Percentiles rank a stretch among this genome's conserved stretches.
Conservation (phyloP, 1,139 yeast genomes). For the Candida labiduridarum region DNA sequence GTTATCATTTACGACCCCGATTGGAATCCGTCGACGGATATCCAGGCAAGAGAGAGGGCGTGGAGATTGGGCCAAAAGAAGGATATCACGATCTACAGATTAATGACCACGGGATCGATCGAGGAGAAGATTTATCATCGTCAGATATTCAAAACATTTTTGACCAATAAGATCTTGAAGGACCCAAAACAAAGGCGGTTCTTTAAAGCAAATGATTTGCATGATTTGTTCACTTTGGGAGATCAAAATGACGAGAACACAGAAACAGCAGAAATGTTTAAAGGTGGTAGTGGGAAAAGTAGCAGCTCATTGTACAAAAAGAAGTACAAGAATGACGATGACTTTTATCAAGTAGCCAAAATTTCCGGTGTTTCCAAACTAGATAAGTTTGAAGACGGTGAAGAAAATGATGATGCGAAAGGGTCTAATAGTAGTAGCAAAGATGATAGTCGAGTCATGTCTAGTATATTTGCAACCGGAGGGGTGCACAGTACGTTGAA, state of each 20-base stretch:
- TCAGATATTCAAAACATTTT: conserved; percentile 91
- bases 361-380: conserved; percentile 58
- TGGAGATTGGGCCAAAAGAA: conserved; percentile 96
- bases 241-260: conserved; percentile 70
- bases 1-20: conserved; percentile 96
- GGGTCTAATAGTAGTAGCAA: conserved; percentile 7
- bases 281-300: conserved; percentile 48
- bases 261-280: conserved; percentile 65
- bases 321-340: conserved; percentile 50
- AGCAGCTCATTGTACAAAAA: conserved; percentile 28
- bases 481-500: conserved; percentile 78
- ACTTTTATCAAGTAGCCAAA: conserved; percentile 54
- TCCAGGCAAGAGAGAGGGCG: conserved; percentile 95
- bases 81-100: conserved; percentile 88
- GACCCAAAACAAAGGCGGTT: conserved; percentile 95
- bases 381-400: conserved; percentile 51
- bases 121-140: conserved; percentile 97
- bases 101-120: conserved; percentile 93
- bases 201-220: conserved; percentile 88
- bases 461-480: conserved; percentile 69
- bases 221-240: conserved; percentile 85
- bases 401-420: conserved; percentile 27
- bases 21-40: conserved; percentile 98
- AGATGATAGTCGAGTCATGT: conserved; percentile 65
- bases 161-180: conserved; percentile 89